A percentile compares a stretch with the other conserved stretches of the same genome.
Evolutionary conservation across 2,329 filamentous ascomycete genomes (phyloP).

Genomic region (Colletotrichum somersetense): DNA sequence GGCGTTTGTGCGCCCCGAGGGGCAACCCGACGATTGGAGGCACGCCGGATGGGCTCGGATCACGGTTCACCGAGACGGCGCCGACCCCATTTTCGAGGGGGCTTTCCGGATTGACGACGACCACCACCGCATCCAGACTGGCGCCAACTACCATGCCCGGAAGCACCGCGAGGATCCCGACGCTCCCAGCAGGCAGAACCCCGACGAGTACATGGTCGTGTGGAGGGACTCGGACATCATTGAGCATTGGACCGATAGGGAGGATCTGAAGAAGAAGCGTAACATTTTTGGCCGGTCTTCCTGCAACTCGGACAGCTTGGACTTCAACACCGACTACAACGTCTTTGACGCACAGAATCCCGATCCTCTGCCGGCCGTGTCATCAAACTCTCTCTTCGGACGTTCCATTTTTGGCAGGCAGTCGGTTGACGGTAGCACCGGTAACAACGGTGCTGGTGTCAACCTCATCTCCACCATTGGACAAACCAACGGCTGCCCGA

Average conservation of each 20-base stretch:
- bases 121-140: constrained; percentile 87
- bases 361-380: constrained; percentile 69
- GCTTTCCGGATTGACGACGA: constrained; percentile 85
- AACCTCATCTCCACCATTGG: constrained; percentile 86
- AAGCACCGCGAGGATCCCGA: constrained; percentile 79
- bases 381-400: constrained; percentile 77
- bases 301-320: constrained; percentile 81
- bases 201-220: constrained; percentile 85
- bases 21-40: constrained; percentile 72
- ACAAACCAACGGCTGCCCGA: constrained; percentile 85
- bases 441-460: constrained; percentile 82
- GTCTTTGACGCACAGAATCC: constrained; percentile 59
- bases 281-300: constrained; percentile 58
- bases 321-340: constrained; percentile 82
- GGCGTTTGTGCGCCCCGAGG: constrained; percentile 74
- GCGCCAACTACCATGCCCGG: constrained; percentile 79
- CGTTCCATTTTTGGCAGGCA: constrained; percentile 80
- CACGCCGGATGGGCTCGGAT: constrained; percentile 90
- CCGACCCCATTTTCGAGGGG: constrained; percentile 86
- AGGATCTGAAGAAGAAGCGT: constrained; percentile 76
- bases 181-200: constrained; percentile 61
- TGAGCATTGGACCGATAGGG: constrained; percentile 56
- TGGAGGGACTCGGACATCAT: constrained; percentile 91
- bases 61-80: constrained; percentile 81
- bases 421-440: constrained; percentile 72